Evolutionary conservation across 176 grass and related monocot genomes (phyloP).

Genomic region (Avena insularis): DNA sequence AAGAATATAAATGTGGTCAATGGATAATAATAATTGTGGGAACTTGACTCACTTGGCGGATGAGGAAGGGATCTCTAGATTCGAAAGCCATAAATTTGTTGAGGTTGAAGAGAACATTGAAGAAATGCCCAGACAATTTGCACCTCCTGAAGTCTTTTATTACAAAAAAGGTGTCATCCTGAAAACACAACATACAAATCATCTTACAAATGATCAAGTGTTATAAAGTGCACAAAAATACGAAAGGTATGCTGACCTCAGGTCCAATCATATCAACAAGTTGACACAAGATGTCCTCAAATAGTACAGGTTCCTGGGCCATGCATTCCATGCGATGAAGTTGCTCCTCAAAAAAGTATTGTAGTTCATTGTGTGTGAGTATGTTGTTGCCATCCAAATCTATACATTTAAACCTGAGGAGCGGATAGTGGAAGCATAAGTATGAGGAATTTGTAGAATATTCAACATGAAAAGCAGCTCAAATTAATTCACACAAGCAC

Average conservation of each 20-base stretch:
- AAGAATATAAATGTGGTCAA: not conserved
- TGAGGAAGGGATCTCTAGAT: slow-evolving; percentile 95
- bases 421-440: slow-evolving; percentile 31
- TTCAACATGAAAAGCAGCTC: not conserved
- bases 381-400: slow-evolving; percentile 93
- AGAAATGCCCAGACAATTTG: slow-evolving; percentile 88
- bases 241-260: slow-evolving; percentile 62
- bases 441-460: slow-evolving; percentile 33
- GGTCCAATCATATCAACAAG: slow-evolving; percentile 94
- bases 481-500: slow-evolving; percentile 17
- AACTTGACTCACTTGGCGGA: slow-evolving; percentile 78
- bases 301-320: slow-evolving; percentile 94
- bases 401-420: slow-evolving; percentile 91
- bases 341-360: slow-evolving; percentile 96
- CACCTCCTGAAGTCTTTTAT: slow-evolving; percentile 75
- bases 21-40: slow-evolving; percentile 10
- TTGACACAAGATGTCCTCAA: slow-evolving; percentile 94
- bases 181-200: slow-evolving; percentile 36
- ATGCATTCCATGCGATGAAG: slow-evolving; percentile 99
- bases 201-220: slow-evolving; percentile 41
- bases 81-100: slow-evolving; percentile 98
- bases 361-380: slow-evolving; percentile 86
- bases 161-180: slow-evolving; percentile 75
- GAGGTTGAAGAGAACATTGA: slow-evolving; percentile 97
- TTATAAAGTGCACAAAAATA: slow-evolving; percentile 25